These are phyloP conservation scores for Lachnellula occidentalis DNA, from an alignment of 2,329 filamentous ascomycete genomes.

Conservation along the genomic window DNA sequence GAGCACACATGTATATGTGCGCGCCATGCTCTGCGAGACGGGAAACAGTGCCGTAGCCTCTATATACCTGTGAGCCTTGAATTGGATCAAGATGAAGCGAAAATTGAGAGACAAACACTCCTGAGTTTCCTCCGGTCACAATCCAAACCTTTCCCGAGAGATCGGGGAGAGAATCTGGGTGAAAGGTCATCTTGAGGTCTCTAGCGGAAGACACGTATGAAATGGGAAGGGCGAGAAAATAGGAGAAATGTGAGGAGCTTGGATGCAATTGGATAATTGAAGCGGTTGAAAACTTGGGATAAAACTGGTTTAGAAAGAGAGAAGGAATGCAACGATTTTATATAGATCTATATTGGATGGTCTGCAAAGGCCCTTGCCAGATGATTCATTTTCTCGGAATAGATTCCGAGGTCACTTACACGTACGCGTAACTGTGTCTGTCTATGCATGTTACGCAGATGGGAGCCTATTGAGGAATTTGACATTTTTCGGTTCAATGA, in stretches of 20 bases:
- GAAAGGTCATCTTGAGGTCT: constrained; percentile 7
- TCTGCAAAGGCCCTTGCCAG: too few species aligned
- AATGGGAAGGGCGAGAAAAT: background rate
- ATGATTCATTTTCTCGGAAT: too few species aligned
- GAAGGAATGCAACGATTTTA: too few species aligned
- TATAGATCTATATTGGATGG: too few species aligned
- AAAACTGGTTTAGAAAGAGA: too few species aligned
- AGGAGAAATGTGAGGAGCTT: background rate
- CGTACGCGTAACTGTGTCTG: too few species aligned
- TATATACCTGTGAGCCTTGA: constrained; percentile 2
- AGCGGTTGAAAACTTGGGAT: too few species aligned
- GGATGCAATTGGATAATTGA: too few species aligned
- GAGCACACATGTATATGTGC: constrained; percentile 22
- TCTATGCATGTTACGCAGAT: too few species aligned
- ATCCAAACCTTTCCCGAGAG: constrained; percentile 19
- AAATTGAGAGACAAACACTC: constrained; percentile 25
- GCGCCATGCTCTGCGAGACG: constrained; percentile 26
- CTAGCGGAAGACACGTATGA: background rate
- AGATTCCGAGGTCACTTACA: too few species aligned
- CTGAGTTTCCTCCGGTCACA: constrained; percentile 28
- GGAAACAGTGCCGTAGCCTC: constrained; percentile 41
- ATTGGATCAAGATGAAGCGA: background rate
- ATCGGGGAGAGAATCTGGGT: constrained; percentile 18
- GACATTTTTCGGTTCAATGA: too few species aligned
- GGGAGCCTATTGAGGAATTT: too few species aligned